Evolutionary conservation across 495 filamentous ascomycete species (phyloP).

Genomic region (Saxophila tyrrhenica): DNA sequence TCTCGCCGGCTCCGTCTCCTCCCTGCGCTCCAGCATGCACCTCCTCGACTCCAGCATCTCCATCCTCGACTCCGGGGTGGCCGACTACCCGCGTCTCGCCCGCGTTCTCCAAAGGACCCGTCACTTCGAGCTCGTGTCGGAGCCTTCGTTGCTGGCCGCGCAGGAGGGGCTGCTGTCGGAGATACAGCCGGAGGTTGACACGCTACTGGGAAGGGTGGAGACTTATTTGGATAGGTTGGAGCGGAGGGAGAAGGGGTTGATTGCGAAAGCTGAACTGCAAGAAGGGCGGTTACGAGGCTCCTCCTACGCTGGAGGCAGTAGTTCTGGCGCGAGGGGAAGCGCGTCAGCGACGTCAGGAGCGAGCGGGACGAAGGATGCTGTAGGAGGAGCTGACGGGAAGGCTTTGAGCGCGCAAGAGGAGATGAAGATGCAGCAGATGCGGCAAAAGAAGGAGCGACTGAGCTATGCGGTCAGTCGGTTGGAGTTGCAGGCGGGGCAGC

Average conservation of each 20-base stretch:
- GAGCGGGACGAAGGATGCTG: slow-evolving; percentile 23
- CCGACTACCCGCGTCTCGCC: slow-evolving; percentile 61
- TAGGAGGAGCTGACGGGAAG: no score
- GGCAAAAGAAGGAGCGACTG: slow-evolving; percentile 66
- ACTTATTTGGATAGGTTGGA: slow-evolving; percentile 63
- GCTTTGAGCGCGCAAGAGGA: slow-evolving; percentile 32
- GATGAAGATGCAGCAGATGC: slow-evolving; percentile 49
- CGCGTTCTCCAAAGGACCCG: slow-evolving; percentile 61
- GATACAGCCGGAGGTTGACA: slow-evolving; percentile 61
- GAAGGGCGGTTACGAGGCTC: slow-evolving; percentile 45
- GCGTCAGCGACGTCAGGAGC: slow-evolving; percentile 1
- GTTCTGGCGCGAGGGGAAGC: slow-evolving; percentile 13
- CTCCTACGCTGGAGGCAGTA: slow-evolving; percentile 24
- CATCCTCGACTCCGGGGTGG: slow-evolving; percentile 59
- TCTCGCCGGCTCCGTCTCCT: slow-evolving; percentile 59
- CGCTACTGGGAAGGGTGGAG: slow-evolving; percentile 52
- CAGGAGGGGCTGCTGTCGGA: slow-evolving; percentile 59
- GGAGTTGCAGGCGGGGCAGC: slow-evolving; percentile 49
- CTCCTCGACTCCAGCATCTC: slow-evolving; percentile 64
- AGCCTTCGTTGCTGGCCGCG: slow-evolving; percentile 53
- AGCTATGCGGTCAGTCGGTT: slow-evolving; percentile 66
- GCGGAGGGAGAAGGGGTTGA: slow-evolving; percentile 55
- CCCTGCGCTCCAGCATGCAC: slow-evolving; percentile 56
- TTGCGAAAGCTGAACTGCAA: slow-evolving; percentile 58
- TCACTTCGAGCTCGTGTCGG: slow-evolving; percentile 73